Conservation (phyloP, 768 basidiomycete genomes). For the Gloeopeniophorella convolvens region DNA sequence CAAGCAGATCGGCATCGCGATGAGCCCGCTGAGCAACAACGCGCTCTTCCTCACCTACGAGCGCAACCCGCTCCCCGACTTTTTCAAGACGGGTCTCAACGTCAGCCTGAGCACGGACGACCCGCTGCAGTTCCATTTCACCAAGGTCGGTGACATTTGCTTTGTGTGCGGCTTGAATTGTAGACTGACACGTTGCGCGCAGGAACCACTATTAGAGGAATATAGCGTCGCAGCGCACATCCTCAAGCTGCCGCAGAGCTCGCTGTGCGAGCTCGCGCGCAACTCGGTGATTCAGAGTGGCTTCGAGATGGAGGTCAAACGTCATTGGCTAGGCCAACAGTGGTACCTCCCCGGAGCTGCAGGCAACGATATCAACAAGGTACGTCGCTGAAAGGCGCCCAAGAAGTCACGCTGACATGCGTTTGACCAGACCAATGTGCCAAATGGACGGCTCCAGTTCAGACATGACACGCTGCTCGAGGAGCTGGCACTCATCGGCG, state of each 20-base stretch:
- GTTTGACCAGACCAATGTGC: constrained; percentile 82
- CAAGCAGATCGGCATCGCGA: constrained; percentile 96
- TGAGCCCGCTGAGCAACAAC: constrained; percentile 98
- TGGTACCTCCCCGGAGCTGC: constrained; percentile 93
- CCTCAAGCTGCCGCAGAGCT: constrained; percentile 92
- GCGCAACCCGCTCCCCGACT: constrained; percentile 93
- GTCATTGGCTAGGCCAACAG: constrained; percentile 87
- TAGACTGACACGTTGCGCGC: background rate
- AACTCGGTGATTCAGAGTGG: constrained; percentile 97
- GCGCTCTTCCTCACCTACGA: constrained; percentile 96
- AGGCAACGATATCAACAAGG: constrained; percentile 97
- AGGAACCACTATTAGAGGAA: constrained; percentile 95
- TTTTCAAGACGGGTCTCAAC: constrained; percentile 93
- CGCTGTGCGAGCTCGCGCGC: constrained; percentile 93
- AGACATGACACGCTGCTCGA: constrained; percentile 85
- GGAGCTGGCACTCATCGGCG: constrained; percentile 65
- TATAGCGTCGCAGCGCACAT: constrained; percentile 98
- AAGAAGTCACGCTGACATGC: background rate
- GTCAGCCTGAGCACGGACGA: constrained; percentile 96
- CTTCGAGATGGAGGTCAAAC: constrained; percentile 97
- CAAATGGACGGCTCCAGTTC: constrained; percentile 83
- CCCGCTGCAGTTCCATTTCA: constrained; percentile 96
- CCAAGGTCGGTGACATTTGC: constrained; percentile 53
- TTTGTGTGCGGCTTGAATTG: background rate
- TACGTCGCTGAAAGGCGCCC: constrained; percentile 25